Percentiles rank a stretch among this genome's conserved stretches.
These are phyloP conservation scores for Vanilla planifolia DNA, from an alignment of 106 monocot genomes.

Conservation along the genomic window DNA sequence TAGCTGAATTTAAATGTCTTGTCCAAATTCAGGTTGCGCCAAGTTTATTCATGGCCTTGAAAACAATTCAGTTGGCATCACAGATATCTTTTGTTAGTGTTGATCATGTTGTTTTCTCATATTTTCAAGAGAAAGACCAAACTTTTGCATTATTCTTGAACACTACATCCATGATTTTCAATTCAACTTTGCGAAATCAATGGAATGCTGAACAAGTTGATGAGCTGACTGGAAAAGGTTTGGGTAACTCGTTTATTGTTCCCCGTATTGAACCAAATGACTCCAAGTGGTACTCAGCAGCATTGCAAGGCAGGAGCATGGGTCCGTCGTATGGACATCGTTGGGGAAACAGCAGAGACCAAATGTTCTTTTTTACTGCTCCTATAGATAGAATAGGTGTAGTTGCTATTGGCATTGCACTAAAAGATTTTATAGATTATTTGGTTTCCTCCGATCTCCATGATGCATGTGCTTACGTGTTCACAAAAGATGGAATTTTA, in stretches of 20 bases:
- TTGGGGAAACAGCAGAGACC: constrained; percentile 3
- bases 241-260: neutral
- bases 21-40: constrained; percentile 10
- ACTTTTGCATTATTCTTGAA: constrained; percentile 3
- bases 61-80: neutral
- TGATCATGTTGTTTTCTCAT: constrained; percentile 5
- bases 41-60: constrained; percentile 7
- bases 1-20: neutral
- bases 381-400: constrained; percentile 11
- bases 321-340: constrained; percentile 15
- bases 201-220: constrained; percentile 11
- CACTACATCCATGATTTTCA: neutral
- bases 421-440: constrained; percentile 10
- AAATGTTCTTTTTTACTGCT: constrained; percentile 13
- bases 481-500: constrained; percentile 9
- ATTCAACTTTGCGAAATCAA: constrained; percentile 5
- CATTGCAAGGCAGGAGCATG: constrained; percentile 7
- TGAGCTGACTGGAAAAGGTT: neutral
- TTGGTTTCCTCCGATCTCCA: neutral
- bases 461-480: constrained; percentile 3
- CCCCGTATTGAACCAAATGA: neutral
- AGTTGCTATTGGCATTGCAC: constrained; percentile 9
- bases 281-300: constrained; percentile 8
- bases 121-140: constrained; percentile 1
- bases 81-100: constrained; percentile 11